Conservation (phyloP, 768 basidiomycete genomes). For the Lactifluus subvellereus region DNA sequence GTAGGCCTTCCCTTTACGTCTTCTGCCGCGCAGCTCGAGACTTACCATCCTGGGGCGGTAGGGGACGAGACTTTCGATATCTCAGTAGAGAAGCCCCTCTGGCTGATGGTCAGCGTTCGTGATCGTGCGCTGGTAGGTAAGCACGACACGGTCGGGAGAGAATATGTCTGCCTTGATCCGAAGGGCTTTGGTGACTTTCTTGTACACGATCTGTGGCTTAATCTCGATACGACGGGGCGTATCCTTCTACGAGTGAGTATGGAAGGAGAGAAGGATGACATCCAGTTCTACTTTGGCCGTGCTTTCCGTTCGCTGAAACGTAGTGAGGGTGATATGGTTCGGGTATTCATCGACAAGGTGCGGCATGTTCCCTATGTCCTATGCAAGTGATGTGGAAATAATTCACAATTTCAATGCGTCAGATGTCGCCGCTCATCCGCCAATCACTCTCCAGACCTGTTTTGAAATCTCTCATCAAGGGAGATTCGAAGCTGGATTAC, state of each 20-base stretch:
- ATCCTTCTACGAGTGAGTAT: constrained; percentile 87
- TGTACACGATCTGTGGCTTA: constrained; percentile 88
- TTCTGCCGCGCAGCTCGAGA: background rate
- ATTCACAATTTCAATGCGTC: background rate
- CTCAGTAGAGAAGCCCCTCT: constrained; percentile 87
- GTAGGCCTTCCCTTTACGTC: constrained; percentile 40
- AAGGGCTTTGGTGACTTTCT: constrained; percentile 82
- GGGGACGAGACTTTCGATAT: constrained; percentile 98
- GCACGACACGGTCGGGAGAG: constrained; percentile 86
- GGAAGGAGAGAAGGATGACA: constrained; percentile 99
- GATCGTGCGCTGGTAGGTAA: constrained; percentile 89
- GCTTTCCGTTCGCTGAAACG: constrained; percentile 91
- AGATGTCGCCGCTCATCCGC: constrained; percentile 94
- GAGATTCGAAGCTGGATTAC: constrained; percentile 63
- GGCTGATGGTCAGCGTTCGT: constrained; percentile 94
- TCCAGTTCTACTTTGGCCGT: constrained; percentile 94
- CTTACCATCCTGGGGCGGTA: constrained; percentile 30
- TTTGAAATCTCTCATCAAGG: constrained; percentile 73
- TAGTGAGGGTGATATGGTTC: constrained; percentile 91
- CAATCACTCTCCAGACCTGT: constrained; percentile 76
- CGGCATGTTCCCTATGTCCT: constrained; percentile 8
- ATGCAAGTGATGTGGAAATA: background rate
- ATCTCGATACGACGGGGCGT: constrained; percentile 80
- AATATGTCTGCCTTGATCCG: constrained; percentile 90
- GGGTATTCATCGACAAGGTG: constrained; percentile 97